These are phyloP conservation scores for Solioccasus polychromus DNA, from an alignment of 768 basidiomycete genomes.

Conservation along the genomic window DNA sequence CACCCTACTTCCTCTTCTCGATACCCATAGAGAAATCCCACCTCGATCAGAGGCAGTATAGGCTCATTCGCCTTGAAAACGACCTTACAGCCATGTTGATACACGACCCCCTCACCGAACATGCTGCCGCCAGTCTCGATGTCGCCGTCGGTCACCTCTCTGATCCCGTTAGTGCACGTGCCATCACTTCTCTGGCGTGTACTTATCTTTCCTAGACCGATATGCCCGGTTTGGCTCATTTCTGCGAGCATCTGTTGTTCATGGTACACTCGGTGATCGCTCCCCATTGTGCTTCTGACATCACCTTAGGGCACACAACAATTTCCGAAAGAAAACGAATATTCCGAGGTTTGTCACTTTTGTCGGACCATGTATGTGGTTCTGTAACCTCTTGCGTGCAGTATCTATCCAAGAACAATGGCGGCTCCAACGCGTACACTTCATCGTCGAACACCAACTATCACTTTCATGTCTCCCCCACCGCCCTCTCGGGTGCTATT, in stretches of 20 bases:
- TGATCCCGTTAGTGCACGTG: constrained; percentile 79
- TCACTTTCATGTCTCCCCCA: constrained; percentile 67
- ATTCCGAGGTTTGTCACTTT: constrained; percentile 61
- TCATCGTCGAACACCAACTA: constrained; percentile 91
- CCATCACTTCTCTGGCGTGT: background rate
- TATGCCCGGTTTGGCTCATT: constrained; percentile 91
- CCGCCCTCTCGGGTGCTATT: constrained; percentile 65
- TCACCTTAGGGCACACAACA: constrained; percentile 66
- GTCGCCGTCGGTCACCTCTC: constrained; percentile 92
- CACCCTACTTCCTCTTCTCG: constrained; percentile 53
- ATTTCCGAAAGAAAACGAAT: constrained; percentile 93
- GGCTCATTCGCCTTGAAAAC: constrained; percentile 81
- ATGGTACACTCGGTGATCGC: constrained; percentile 57
- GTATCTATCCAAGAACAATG: constrained; percentile 81
- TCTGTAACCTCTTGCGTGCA: constrained; percentile 23
- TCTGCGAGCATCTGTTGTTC: constrained; percentile 95
- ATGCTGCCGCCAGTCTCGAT: constrained; percentile 91
- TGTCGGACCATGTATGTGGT: background rate
- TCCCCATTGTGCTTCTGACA: background rate
- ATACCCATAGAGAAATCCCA: constrained; percentile 65
- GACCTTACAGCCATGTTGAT: constrained; percentile 85
- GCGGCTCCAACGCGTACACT: constrained; percentile 91
- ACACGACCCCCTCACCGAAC: constrained; percentile 84
- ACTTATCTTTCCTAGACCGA: constrained; percentile 53
- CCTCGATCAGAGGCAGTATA: constrained; percentile 78